Conservation (phyloP, 2,329 filamentous ascomycete genomes). For the Colletotrichum camelliae region DNA sequence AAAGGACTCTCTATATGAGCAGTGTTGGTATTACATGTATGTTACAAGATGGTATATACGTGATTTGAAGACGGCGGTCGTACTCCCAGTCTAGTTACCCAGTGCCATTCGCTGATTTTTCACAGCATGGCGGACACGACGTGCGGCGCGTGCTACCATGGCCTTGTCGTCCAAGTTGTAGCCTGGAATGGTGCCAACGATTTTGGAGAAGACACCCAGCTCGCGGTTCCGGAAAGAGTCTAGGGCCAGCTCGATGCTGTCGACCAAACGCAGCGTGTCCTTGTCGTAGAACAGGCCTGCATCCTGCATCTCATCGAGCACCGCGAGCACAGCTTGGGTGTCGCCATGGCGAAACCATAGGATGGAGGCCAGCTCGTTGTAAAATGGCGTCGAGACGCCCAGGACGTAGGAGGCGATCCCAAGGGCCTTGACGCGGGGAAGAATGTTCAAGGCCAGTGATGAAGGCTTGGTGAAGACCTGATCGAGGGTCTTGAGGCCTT, state of each 20-base stretch:
- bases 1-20: neutral
- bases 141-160: conserved; percentile 1
- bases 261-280: conserved; percentile 46
- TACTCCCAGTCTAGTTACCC: neutral
- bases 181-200: conserved; percentile 18
- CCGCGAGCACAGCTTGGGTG: conserved; percentile 54
- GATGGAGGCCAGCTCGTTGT: conserved; percentile 68
- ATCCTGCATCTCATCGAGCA: conserved; percentile 70
- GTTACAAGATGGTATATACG: neutral
- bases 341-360: conserved; percentile 68
- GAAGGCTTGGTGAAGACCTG: conserved; percentile 63
- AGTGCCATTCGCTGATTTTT: neutral
- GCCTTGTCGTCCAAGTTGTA: conserved; percentile 20
- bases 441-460: conserved; percentile 61
- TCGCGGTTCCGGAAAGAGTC: conserved; percentile 13
- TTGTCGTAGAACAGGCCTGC: conserved; percentile 64
- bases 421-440: conserved; percentile 71
- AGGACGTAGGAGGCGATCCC: conserved; percentile 75
- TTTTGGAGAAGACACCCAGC: conserved; percentile 16
- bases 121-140: neutral
- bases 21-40: neutral
- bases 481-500: conserved; percentile 62
- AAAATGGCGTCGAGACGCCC: conserved; percentile 72
- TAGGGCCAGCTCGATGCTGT: conserved; percentile 37
- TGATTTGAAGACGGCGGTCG: neutral